A percentile compares a stretch with the other conserved stretches of the same genome.
These are phyloP conservation scores for Mycosarcoma mackinlayi DNA, from an alignment of 1,284 basidiomycete genomes.

Conservation along the genomic window DNA sequence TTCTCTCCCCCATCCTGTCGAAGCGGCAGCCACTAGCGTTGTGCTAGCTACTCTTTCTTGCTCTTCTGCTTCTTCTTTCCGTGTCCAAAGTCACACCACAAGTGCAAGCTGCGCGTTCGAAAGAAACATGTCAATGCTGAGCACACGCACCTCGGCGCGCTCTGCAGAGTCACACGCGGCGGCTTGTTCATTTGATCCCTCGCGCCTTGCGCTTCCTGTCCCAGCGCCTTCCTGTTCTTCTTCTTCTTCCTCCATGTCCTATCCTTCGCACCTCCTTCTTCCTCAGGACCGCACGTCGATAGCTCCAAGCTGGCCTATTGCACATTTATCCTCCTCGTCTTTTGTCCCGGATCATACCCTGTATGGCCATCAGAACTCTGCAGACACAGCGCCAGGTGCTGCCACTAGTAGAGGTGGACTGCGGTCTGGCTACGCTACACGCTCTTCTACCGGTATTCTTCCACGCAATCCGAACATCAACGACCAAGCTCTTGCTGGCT, in stretches of 20 bases:
- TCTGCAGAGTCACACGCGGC: constrained; percentile 10
- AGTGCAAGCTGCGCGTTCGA: background rate
- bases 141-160: constrained; percentile 25
- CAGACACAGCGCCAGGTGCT: background rate
- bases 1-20: background rate
- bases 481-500: background rate
- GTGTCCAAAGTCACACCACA: constrained; percentile 4
- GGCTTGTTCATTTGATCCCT: constrained; percentile 19
- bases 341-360: background rate
- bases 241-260: constrained; percentile 4
- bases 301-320: constrained; percentile 3
- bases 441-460: constrained; percentile 21
- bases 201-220: constrained; percentile 1
- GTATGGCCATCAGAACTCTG: constrained; percentile 8
- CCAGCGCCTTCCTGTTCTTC: constrained; percentile 5
- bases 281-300: constrained; percentile 11
- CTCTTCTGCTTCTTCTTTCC: too few species aligned
- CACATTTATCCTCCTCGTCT: constrained; percentile 1
- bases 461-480: background rate
- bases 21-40: background rate
- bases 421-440: constrained; percentile 20
- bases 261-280: constrained; percentile 5
- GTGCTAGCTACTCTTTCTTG: background rate
- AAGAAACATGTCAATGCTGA: constrained; percentile 21
- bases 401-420: background rate